Conservation (phyloP, 768 basidiomycete species). For the Amanita jacksonii region DNA sequence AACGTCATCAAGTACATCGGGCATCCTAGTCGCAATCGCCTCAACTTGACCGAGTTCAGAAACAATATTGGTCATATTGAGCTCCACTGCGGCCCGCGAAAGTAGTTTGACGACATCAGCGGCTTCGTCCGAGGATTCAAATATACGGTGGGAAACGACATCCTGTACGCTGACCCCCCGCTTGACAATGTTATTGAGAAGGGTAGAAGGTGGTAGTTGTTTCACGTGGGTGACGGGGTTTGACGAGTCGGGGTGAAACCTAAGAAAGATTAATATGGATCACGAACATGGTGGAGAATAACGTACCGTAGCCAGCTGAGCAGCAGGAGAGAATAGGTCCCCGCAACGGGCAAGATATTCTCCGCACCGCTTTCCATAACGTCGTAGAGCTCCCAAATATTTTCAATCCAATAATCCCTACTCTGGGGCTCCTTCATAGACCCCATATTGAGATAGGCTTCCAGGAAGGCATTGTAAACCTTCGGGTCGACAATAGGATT, state of each 20-base stretch:
- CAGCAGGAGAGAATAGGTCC: slow-evolving; percentile 66
- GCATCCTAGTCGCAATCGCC: slow-evolving; percentile 26
- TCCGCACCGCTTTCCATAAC: slow-evolving; percentile 42
- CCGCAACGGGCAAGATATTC: slow-evolving; percentile 37
- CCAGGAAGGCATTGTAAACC: slow-evolving; percentile 60
- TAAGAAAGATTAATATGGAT: slow-evolving; percentile 12
- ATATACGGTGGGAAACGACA: slow-evolving; percentile 49
- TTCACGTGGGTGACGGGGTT: slow-evolving; percentile 12
- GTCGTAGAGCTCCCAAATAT: slow-evolving; percentile 52
- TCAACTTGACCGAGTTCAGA: slow-evolving; percentile 48
- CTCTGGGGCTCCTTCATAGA: slow-evolving; percentile 32
- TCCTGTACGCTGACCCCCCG: slow-evolving; percentile 39
- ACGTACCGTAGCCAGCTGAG: slow-evolving; percentile 42
- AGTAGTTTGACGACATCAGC: slow-evolving; percentile 43
- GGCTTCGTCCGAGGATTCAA: slow-evolving; percentile 47
- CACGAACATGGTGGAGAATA: background rate
- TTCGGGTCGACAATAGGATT: slow-evolving; percentile 29
- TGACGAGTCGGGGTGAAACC: slow-evolving; percentile 28
- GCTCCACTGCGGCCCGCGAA: slow-evolving; percentile 50
- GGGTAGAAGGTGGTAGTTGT: slow-evolving; percentile 17
- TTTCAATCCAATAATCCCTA: slow-evolving; percentile 47
- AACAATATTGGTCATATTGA: slow-evolving; percentile 40
- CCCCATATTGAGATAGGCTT: slow-evolving; percentile 56
- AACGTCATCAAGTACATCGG: slow-evolving; percentile 39
- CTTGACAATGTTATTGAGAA: slow-evolving; percentile 37